Conservation (phyloP, 768 basidiomycete genomes). For the Mycena maculata region DNA sequence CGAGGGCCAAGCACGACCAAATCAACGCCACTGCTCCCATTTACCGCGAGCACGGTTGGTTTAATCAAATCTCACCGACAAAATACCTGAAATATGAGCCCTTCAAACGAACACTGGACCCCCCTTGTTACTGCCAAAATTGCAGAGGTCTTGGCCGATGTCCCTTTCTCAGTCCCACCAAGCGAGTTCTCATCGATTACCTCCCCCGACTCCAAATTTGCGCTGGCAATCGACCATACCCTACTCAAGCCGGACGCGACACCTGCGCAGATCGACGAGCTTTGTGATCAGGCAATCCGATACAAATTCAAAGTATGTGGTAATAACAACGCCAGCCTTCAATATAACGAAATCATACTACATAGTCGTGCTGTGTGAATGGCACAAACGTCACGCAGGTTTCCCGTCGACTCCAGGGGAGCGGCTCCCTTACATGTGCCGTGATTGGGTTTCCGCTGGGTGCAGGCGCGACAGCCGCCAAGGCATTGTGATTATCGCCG, state of each 20-base stretch:
- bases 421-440: constrained; percentile 54
- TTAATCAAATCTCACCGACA: too few relatives aligned
- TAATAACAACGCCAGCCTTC: constrained; percentile 3
- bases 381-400: constrained; percentile 58
- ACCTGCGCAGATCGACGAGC: constrained; percentile 54
- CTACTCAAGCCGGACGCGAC: constrained; percentile 63
- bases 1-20: too few relatives aligned
- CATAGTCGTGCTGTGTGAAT: constrained; percentile 65
- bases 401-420: constrained; percentile 50
- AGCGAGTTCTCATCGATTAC: constrained; percentile 38
- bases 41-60: too few relatives aligned
- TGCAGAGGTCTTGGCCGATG: constrained; percentile 35
- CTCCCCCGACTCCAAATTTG: constrained; percentile 44
- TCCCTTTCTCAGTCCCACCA: constrained; percentile 36
- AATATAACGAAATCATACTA: background rate
- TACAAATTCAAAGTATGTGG: constrained; percentile 60
- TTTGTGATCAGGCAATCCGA: constrained; percentile 61
- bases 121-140: constrained; percentile 45
- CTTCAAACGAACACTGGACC: constrained; percentile 50
- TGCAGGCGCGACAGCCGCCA: constrained; percentile 54
- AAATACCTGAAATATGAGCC: constrained; percentile 30
- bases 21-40: too few relatives aligned
- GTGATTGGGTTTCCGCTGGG: constrained; percentile 66
- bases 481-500: constrained; percentile 54
- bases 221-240: constrained; percentile 60